Evolutionary conservation across 257 asterid genomes (phyloP).

Genomic region (Nicotiana tabacum): DNA sequence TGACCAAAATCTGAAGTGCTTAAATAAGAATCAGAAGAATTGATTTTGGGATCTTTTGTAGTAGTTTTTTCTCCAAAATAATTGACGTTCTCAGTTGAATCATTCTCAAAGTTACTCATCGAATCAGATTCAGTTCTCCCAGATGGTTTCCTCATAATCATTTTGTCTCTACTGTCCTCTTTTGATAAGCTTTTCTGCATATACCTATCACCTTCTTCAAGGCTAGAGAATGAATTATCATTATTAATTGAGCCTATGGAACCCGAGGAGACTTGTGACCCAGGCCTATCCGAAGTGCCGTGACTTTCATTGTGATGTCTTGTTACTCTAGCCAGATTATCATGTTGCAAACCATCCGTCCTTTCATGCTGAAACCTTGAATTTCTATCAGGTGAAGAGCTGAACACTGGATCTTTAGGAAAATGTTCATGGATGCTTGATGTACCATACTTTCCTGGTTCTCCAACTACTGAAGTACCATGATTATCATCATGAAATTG

Average conservation of each 20-base stretch:
- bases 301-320: slow-evolving; percentile 9
- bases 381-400: slow-evolving; percentile 19
- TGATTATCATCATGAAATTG: slow-evolving; percentile 22
- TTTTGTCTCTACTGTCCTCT: slow-evolving; percentile 20
- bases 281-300: slow-evolving; percentile 15
- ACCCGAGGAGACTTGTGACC: slow-evolving; percentile 25
- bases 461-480: slow-evolving; percentile 31
- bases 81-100: slow-evolving; percentile 25
- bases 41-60: slow-evolving; percentile 30
- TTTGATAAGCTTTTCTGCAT: slow-evolving; percentile 26
- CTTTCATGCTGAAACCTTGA: slow-evolving; percentile 28
- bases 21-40: slow-evolving; percentile 42
- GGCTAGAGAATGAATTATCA: slow-evolving; percentile 17
- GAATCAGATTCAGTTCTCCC: slow-evolving; percentile 33
- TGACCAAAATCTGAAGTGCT: slow-evolving; percentile 37
- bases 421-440: slow-evolving; percentile 23
- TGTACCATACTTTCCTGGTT: slow-evolving; percentile 20
- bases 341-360: slow-evolving; percentile 19
- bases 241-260: slow-evolving; percentile 34
- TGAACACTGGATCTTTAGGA: slow-evolving; percentile 31
- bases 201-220: slow-evolving; percentile 28
- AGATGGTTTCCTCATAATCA: slow-evolving; percentile 16
- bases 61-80: slow-evolving; percentile 32
- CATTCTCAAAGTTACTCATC: slow-evolving; percentile 24
- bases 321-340: slow-evolving; percentile 22